These are phyloP conservation scores for Umbelopsis isabellina DNA, from an alignment of 192 early-diverging fungal genomes.

Conservation along the genomic window DNA sequence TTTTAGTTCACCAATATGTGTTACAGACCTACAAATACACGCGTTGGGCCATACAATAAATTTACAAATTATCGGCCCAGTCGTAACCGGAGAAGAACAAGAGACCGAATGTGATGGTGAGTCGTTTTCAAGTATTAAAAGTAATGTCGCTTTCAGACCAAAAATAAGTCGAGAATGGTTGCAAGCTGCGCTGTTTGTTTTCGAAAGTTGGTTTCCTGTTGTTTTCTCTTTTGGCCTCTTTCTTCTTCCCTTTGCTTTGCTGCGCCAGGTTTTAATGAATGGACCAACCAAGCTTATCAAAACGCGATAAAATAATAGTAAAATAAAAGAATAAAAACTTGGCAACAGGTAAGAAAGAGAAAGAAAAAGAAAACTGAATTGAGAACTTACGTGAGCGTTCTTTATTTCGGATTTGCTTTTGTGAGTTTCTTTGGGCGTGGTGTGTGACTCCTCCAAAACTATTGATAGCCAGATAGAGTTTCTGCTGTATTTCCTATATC, in stretches of 20 bases:
- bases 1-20: too few species aligned
- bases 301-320: neutral
- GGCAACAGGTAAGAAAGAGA: neutral
- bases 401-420: conserved; percentile 24
- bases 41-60: conserved; percentile 16
- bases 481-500: neutral
- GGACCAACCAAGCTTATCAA: neutral
- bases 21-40: neutral
- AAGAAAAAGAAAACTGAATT: conserved; percentile 4
- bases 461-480: neutral
- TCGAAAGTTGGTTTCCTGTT: neutral
- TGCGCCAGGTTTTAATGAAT: neutral
- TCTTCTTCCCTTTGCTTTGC: neutral
- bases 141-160: neutral
- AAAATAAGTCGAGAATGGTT: neutral
- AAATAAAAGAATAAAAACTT: neutral
- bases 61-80: neutral
- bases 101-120: neutral
- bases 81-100: neutral
- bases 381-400: conserved; percentile 17
- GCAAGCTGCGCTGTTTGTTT: neutral
- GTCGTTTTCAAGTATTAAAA: neutral
- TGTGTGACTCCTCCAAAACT: conserved; percentile 16
- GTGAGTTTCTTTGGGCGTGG: neutral
- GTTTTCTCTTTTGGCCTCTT: too few species aligned